Evolutionary conservation across 2,329 filamentous ascomycete genomes (phyloP), one percentile per base, ranked within the genome.

Genomic region (Colletotrichum shisoi): DNA sequence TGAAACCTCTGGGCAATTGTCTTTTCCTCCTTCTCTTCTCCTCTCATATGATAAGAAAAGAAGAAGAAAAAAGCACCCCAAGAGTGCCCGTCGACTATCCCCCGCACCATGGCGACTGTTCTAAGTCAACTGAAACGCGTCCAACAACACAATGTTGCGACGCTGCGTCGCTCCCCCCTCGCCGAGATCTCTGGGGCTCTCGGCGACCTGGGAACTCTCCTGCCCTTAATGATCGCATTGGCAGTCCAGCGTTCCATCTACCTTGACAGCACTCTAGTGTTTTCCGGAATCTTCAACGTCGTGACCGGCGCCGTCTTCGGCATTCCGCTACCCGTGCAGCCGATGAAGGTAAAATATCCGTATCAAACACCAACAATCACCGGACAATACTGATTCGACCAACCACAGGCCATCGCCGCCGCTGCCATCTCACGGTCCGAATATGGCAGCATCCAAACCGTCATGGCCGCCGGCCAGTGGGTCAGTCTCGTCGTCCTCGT

Each of bases 261-360:
- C 24, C 85, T 98, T 1, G 88, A 92, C 31, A 89, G 89, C 54
- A 97, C 94, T 0, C 85, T 98, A 0, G 87, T 98, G 6, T 95
- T 97, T 76, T 94, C 93, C 0, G 95, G 95, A 1, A 74, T 94
- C 11, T 94, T 91, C 77, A 98, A 98, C 74, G 87, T 97, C 62
- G 73, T 91, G 13, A 97, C 94, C 0, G 95, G 94, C 19, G 75
- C 89, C 1, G 79, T 89, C 39, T 98, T 97, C 73, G 94, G 94
- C 7, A 90, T 98, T 46, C 94, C 94, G 2, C 80, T 97, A 3
- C 94, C 94, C 0, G 93, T 97, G 0, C 94, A 97, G 79, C 94
- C 94, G n/a, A 89, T 89, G 87, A 89, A 89, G 80, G 85, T 85
- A 65, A 44, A 24, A 31, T 19, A 11, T 3, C 12, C 45, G 24